Evolutionary conservation across 2,329 filamentous ascomycete genomes (phyloP), one percentile per base, ranked within the genome.

Genomic region (Paecilomyces sp.): DNA sequence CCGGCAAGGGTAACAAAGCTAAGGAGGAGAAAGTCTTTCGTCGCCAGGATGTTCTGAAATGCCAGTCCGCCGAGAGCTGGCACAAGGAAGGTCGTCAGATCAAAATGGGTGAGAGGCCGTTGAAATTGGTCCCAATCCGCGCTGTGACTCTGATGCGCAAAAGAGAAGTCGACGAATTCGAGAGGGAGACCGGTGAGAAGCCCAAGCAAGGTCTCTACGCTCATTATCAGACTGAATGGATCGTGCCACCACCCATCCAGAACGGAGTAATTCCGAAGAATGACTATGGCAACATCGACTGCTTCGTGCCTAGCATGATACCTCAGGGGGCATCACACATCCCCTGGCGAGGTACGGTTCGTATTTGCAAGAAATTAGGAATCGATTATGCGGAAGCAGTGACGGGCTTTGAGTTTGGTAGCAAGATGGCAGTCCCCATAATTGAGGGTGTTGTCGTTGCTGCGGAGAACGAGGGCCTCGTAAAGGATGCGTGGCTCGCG

Each of bases 331-430:
- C 92, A 2, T 84, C 89, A 0, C 94, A 99, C 71, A 82, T 97
- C 1, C 91, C 91, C 0, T 87, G 88, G 58, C 85, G 88, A 54
- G 91, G 91, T 0, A 88, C 88, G 0, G 86, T 88, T 33, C 87
- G 88, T 55, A 84, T 97, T 1, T 97, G 93, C 73, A 91, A 90
- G 71, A 87, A 89, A 62, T 80, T 99, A 0, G 85, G 86, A 3
- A 88, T 97, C 41, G 92, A 97, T 70, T 95, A 88, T 67, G 94
- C 94, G 0, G 94, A 97, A 74, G 94, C 94, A 1, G 94, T 96
- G 2, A 92, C 92, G 0, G 94, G 91, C 1, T 99, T 99, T 71
- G 94, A 99, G 70, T 99, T 97, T 71, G 93, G 93, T 0, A 88
- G 94, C 67, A 89, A 94, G 61, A 92, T 94, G 82, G 94, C 94